A percentile compares a stretch with the other conserved stretches of the same genome.
These are phyloP conservation scores for Rhynchospora breviuscula DNA, from an alignment of 176 grass and related monocot genomes.

Conservation along the genomic window DNA sequence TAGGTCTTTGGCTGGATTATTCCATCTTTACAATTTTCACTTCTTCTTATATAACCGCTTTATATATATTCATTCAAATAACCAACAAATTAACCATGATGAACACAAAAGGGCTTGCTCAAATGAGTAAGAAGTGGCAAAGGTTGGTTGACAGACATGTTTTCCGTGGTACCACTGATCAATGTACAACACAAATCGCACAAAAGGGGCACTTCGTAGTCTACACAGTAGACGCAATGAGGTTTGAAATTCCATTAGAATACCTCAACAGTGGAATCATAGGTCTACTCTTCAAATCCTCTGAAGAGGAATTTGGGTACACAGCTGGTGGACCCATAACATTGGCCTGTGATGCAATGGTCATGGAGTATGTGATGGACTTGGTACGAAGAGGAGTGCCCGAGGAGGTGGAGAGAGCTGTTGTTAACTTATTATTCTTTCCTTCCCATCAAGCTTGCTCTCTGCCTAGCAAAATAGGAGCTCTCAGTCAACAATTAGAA, in stretches of 20 bases:
- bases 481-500: slow-evolving; percentile 2
- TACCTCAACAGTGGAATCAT: slow-evolving; percentile 24
- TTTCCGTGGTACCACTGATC: not conserved
- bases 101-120: slow-evolving; percentile 8
- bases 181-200: not conserved
- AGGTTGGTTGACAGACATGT: not conserved
- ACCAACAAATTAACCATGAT: not conserved
- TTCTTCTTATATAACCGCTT: not conserved
- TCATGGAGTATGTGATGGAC: slow-evolving; percentile 19
- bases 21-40: not conserved
- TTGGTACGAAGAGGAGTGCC: slow-evolving; percentile 5
- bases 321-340: not conserved
- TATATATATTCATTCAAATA: slow-evolving; percentile 4
- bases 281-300: slow-evolving; percentile 10
- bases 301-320: slow-evolving; percentile 29
- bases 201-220: slow-evolving; percentile 28
- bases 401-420: slow-evolving; percentile 7
- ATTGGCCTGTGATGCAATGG: slow-evolving; percentile 16
- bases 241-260: slow-evolving; percentile 22
- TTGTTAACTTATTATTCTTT: slow-evolving; percentile 25
- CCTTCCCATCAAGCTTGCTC: slow-evolving; percentile 18
- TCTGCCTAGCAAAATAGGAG: not conserved
- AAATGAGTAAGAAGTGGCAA: slow-evolving; percentile 27
- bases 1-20: not conserved
- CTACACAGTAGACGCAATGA: slow-evolving; percentile 22